These are phyloP conservation scores for Pichia sp. DNA, from an alignment of 1,139 yeast genomes.

Conservation along the genomic window DNA sequence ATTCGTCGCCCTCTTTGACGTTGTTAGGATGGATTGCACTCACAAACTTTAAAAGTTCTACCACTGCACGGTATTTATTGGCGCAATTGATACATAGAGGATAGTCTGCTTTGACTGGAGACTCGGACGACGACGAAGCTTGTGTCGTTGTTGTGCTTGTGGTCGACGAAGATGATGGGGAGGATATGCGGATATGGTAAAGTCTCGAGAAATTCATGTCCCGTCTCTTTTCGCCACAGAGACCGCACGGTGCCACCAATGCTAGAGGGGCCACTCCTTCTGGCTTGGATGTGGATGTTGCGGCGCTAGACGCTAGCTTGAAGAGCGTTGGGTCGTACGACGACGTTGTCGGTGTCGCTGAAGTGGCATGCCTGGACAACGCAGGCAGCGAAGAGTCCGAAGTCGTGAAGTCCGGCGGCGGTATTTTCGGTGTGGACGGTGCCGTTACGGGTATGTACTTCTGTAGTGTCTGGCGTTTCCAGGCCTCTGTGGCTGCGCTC, in stretches of 20 bases:
- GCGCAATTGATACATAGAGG: conserved; percentile 87
- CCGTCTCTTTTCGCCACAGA: conserved; percentile 74
- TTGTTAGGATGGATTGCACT: conserved; percentile 34
- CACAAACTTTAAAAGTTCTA: conserved; percentile 80
- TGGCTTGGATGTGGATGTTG: conserved; percentile 17
- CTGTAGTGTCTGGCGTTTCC: conserved; percentile 33
- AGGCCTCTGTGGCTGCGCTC: conserved; percentile 74
- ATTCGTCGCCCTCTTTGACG: neutral
- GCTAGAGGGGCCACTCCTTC: conserved; percentile 55
- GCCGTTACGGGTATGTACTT: conserved; percentile 11
- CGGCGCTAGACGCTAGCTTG: conserved; percentile 8
- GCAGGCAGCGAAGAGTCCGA: conserved; percentile 5
- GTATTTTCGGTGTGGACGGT: conserved; percentile 7
- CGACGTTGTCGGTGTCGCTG: neutral
- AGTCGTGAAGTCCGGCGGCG: conserved; percentile 6
- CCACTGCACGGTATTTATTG: conserved; percentile 70
- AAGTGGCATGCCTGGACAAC: conserved; percentile 9
- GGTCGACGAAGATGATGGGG: conserved; percentile 2
- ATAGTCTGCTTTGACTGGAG: conserved; percentile 34
- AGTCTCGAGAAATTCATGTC: conserved; percentile 72
- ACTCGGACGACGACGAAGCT: neutral
- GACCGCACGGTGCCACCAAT: conserved; percentile 64
- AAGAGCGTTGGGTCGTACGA: conserved; percentile 16
- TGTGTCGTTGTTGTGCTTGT: conserved; percentile 25
- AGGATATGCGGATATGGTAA: conserved; percentile 51